These are phyloP conservation scores for Ophiocytium majus DNA, from an alignment of 352 stramenopile species.

Conservation along the genomic window DNA sequence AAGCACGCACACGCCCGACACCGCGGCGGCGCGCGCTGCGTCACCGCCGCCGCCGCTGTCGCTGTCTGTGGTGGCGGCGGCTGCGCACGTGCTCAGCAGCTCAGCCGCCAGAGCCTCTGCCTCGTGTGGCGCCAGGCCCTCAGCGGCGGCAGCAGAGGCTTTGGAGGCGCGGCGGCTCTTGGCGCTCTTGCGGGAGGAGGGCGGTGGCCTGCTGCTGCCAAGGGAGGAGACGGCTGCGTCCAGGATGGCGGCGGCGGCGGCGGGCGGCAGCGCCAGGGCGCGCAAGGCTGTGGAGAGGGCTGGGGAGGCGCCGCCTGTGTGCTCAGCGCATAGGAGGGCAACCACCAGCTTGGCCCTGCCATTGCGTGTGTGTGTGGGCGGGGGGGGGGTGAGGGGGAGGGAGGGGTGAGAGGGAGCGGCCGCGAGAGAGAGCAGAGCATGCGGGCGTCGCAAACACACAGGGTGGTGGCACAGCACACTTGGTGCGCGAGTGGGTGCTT, in stretches of 20 bases:
- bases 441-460: too few relatives aligned
- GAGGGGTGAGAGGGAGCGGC: too few relatives aligned
- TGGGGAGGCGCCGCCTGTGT: background rate
- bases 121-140: background rate
- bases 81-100: background rate
- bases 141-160: too few relatives aligned
- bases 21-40: too few relatives aligned
- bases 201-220: background rate
- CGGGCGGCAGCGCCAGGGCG: background rate
- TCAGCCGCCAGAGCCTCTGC: background rate
- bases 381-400: too few relatives aligned
- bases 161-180: background rate
- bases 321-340: background rate
- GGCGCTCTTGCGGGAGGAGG: too few relatives aligned
- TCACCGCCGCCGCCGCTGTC: too few relatives aligned
- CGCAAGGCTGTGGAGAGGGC: background rate
- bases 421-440: too few relatives aligned
- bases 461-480: too few relatives aligned
- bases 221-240: background rate
- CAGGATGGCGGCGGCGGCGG: background rate
- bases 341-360: background rate
- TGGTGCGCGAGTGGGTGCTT: too few relatives aligned
- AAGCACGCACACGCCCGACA: background rate
- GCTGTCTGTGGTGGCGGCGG: background rate
- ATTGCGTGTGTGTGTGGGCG: too few relatives aligned